A percentile compares a stretch with the other conserved stretches of the same genome.
These are phyloP conservation scores for Sordaria brevicollis DNA, from an alignment of 495 filamentous ascomycete species.

Conservation along the genomic window DNA sequence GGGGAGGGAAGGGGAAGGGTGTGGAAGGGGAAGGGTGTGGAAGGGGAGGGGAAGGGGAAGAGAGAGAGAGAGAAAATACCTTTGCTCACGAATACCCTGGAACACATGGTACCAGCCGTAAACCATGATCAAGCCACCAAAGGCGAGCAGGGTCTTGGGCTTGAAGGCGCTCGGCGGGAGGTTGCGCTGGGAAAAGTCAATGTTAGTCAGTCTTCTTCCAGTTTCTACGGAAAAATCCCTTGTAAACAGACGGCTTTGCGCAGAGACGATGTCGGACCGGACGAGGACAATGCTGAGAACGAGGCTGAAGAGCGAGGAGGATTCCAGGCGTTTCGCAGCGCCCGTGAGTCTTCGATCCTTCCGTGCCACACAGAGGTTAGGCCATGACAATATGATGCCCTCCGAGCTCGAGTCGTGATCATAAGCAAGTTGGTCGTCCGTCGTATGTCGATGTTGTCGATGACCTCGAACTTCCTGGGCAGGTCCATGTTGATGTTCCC, in stretches of 20 bases:
- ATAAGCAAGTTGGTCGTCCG: background rate
- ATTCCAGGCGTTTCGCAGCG: background rate
- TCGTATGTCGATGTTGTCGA: background rate
- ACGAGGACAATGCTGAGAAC: background rate
- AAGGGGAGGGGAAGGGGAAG: background rate
- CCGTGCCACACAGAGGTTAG: background rate
- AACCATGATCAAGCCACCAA: slow-evolving; percentile 62
- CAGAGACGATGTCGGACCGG: background rate
- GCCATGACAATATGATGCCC: background rate
- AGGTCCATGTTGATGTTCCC: background rate
- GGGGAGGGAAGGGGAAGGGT: background rate
- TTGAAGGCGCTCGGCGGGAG: slow-evolving; percentile 79
- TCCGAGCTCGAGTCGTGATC: background rate
- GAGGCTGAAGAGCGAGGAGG: background rate
- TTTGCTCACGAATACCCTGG: slow-evolving; percentile 70
- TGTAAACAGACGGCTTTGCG: background rate
- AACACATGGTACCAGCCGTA: slow-evolving; percentile 82
- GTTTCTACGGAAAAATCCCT: background rate
- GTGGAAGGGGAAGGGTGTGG: background rate
- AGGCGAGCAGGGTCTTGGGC: slow-evolving; percentile 64
- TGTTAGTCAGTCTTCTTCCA: slow-evolving; percentile 6
- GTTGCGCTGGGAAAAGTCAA: slow-evolving; percentile 56
- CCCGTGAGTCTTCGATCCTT: background rate
- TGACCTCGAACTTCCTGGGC: background rate
- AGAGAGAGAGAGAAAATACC: slow-evolving; percentile 45